Evolutionary conservation across 345 rosid genomes (phyloP).

Genomic region (Crucihimalaya himalaica): DNA sequence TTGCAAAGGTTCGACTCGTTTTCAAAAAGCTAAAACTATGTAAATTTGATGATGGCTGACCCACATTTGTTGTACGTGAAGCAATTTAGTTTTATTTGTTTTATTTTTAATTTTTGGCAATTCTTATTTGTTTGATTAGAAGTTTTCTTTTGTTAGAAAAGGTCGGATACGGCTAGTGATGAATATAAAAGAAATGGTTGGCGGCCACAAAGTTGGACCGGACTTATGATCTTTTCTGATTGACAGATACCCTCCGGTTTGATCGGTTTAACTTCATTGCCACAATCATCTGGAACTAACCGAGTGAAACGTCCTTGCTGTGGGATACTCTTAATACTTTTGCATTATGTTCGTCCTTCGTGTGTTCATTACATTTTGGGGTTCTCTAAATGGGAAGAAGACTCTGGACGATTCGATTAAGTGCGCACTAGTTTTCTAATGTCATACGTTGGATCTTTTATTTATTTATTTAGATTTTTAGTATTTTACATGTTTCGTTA

Average conservation of each 20-base stretch:
- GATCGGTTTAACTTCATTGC: neutral
- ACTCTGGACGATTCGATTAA: neutral
- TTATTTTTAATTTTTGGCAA: too few species aligned
- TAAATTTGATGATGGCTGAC: neutral
- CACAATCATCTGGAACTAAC: neutral
- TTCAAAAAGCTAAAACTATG: too few species aligned
- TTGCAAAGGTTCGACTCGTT: too few species aligned
- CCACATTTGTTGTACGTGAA: neutral
- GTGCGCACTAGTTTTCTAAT: neutral
- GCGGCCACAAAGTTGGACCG: neutral
- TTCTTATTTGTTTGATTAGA: neutral
- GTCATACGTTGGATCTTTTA: neutral
- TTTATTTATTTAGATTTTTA: neutral
- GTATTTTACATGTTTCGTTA: neutral
- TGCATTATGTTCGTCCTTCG: neutral
- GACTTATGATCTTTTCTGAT: neutral
- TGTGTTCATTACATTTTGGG: neutral
- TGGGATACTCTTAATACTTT: neutral
- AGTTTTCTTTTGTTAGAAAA: neutral
- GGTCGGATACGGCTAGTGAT: conserved; percentile 3
- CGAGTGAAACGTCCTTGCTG: neutral
- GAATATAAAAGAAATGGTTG: neutral
- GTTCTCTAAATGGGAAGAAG: neutral
- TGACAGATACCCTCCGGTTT: neutral
- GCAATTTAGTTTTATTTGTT: neutral